phyloP scores from a whole-genome alignment of 1,139 yeast species.

The Blastobotrys malaysiensis region DNA sequence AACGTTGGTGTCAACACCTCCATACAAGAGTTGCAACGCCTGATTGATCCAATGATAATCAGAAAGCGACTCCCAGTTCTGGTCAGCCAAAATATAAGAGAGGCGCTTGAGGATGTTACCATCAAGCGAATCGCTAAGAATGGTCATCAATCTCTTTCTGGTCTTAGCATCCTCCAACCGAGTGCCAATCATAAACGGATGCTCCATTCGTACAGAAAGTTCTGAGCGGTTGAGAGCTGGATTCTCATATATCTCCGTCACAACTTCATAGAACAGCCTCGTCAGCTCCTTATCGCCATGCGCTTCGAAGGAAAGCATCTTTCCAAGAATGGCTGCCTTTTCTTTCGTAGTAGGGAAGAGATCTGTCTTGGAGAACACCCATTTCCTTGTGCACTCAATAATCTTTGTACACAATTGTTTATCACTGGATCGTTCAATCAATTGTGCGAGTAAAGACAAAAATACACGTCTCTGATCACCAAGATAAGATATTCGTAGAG shows the following conservation, averaged over 20 bases:
- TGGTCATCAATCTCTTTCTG: constrained; percentile 72
- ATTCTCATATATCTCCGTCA: constrained; percentile 83
- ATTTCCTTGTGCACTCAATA: constrained; percentile 69
- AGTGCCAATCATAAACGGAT: constrained; percentile 93
- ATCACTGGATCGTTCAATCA: constrained; percentile 85
- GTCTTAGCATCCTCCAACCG: constrained; percentile 71
- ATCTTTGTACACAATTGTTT: constrained; percentile 69
- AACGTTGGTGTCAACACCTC: constrained; percentile 57
- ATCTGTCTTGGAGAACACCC: constrained; percentile 85
- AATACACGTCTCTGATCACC: constrained; percentile 94
- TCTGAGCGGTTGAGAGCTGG: constrained; percentile 78
- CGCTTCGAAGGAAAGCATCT: constrained; percentile 89
- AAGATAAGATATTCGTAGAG: constrained; percentile 71
- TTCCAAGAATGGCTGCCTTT: constrained; percentile 88
- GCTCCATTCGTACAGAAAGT: constrained; percentile 91
- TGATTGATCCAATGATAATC: constrained; percentile 95
- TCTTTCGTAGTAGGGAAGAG: constrained; percentile 93
- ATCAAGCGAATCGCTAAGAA: constrained; percentile 76
- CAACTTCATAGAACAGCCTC: constrained; percentile 76
- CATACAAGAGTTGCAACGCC: constrained; percentile 81
- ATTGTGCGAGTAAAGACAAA: constrained; percentile 76
- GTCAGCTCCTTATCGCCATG: constrained; percentile 81
- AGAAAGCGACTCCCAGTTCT: constrained; percentile 93
- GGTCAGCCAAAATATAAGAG: constrained; percentile 81
- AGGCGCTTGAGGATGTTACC: constrained; percentile 72